Percentiles rank a stretch among this genome's conserved stretches.
Evolutionary conservation across 2,329 filamentous ascomycete species (phyloP).

Genomic region (Fusarium hainanense): DNA sequence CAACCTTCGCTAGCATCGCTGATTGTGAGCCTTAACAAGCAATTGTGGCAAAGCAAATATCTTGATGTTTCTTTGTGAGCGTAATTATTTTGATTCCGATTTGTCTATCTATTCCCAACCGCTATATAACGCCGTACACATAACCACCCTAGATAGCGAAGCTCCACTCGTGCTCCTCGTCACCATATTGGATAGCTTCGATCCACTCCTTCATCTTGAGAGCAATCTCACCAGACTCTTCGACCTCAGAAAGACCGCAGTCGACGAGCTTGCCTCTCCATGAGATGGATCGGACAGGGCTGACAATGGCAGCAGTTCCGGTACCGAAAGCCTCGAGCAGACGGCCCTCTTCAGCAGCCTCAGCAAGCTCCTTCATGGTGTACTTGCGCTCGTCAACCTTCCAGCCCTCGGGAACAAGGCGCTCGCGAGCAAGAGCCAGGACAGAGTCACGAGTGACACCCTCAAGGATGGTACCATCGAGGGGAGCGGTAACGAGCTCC

Average conservation of each 20-base stretch:
- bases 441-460: constrained; percentile 95
- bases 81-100: constrained; percentile 32
- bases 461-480: constrained; percentile 96
- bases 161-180: constrained; percentile 93
- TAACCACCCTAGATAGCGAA: constrained; percentile 54
- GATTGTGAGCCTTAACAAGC: constrained; percentile 33
- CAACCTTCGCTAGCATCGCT: constrained; percentile 8
- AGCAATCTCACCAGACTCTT: constrained; percentile 91
- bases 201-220: constrained; percentile 96
- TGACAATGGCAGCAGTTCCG: constrained; percentile 94
- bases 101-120: constrained; percentile 32
- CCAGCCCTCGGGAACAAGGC: constrained; percentile 88
- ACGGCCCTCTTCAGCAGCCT: constrained; percentile 85
- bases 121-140: constrained; percentile 31
- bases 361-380: constrained; percentile 85
- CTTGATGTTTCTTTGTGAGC: constrained; percentile 8
- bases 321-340: constrained; percentile 93
- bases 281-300: constrained; percentile 87
- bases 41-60: constrained; percentile 27
- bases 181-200: constrained; percentile 93
- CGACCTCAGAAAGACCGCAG: constrained; percentile 81
- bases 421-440: constrained; percentile 85
- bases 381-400: constrained; percentile 88
- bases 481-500: constrained; percentile 92
- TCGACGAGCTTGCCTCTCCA: constrained; percentile 86